A percentile compares a stretch with the other conserved stretches of the same genome.
phyloP scores from a whole-genome alignment of 768 basidiomycete species.

The Phlebiopsis gigantea region DNA sequence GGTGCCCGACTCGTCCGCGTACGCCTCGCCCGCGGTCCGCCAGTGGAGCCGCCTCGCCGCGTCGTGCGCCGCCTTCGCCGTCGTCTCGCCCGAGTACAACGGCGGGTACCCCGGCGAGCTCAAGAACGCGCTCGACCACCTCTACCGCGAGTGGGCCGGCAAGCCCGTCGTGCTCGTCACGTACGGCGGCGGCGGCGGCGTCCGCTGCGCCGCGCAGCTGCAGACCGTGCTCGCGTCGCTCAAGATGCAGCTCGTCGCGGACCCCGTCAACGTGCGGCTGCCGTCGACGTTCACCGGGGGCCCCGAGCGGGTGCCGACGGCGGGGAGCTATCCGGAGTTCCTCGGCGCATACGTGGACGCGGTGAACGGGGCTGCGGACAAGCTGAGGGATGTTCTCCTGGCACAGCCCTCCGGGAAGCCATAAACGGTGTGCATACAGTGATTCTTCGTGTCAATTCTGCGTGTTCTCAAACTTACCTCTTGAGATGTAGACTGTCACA shows the following conservation, averaged over 20 bases:
- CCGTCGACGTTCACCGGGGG: constrained; percentile 14
- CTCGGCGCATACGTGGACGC: constrained; percentile 13
- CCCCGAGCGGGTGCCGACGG: constrained; percentile 11
- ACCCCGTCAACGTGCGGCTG: constrained; percentile 15
- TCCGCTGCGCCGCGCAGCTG: constrained; percentile 24
- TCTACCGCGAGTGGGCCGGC: constrained; percentile 33
- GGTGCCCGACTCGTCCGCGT: constrained; percentile 21
- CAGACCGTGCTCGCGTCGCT: constrained; percentile 21
- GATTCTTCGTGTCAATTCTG: neutral
- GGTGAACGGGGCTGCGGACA: constrained; percentile 15
- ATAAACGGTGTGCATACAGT: neutral
- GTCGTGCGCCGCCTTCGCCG: constrained; percentile 27
- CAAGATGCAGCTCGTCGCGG: constrained; percentile 19
- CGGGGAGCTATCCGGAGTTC: constrained; percentile 17
- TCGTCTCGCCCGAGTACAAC: constrained; percentile 38
- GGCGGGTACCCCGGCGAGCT: constrained; percentile 32
- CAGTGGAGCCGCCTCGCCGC: constrained; percentile 27
- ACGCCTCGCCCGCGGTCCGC: constrained; percentile 24
- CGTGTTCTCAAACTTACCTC: neutral
- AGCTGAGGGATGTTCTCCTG: constrained; percentile 9
- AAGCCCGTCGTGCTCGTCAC: constrained; percentile 31
- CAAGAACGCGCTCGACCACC: constrained; percentile 36
- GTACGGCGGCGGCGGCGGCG: constrained; percentile 31
- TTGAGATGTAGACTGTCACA: neutral
- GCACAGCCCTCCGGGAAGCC: neutral